Conservation (phyloP, 306 rosid genomes). For the Casuarina cunninghamiana region DNA sequence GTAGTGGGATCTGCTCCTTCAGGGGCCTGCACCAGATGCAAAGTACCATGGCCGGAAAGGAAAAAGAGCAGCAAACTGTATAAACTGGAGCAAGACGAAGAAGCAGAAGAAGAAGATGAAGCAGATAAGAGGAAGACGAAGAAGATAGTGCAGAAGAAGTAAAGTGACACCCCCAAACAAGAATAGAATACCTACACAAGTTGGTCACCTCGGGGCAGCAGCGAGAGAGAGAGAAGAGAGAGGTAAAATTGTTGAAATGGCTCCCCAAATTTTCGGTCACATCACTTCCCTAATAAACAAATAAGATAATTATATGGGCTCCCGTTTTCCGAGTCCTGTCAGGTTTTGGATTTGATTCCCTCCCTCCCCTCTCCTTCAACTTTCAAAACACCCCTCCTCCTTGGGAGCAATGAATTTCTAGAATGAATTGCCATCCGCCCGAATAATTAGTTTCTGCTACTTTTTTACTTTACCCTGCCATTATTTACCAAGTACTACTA, state of each 20-base stretch:
- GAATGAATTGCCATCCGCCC: too few relatives aligned
- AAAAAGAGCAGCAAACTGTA: background rate
- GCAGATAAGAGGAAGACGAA: background rate
- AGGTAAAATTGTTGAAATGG: background rate
- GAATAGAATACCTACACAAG: background rate
- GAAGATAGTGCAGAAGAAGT: background rate
- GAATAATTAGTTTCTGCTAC: background rate
- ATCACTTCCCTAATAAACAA: too few relatives aligned
- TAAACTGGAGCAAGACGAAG: background rate
- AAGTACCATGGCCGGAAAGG: background rate
- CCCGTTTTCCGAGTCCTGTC: conserved; percentile 5
- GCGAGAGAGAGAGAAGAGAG: background rate
- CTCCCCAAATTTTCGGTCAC: conserved; percentile 1
- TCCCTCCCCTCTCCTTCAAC: background rate
- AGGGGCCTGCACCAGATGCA: background rate
- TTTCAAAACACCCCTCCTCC: background rate
- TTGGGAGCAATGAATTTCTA: background rate
- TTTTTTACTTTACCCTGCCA: background rate
- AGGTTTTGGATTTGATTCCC: background rate
- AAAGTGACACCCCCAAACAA: background rate
- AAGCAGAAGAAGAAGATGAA: background rate
- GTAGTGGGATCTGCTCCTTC: background rate
- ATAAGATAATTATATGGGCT: background rate
- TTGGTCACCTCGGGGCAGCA: background rate
- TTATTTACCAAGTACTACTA: too few relatives aligned